phyloP scores from a whole-genome alignment of 176 grass and related monocot species.

The Zoysia pacifica region DNA sequence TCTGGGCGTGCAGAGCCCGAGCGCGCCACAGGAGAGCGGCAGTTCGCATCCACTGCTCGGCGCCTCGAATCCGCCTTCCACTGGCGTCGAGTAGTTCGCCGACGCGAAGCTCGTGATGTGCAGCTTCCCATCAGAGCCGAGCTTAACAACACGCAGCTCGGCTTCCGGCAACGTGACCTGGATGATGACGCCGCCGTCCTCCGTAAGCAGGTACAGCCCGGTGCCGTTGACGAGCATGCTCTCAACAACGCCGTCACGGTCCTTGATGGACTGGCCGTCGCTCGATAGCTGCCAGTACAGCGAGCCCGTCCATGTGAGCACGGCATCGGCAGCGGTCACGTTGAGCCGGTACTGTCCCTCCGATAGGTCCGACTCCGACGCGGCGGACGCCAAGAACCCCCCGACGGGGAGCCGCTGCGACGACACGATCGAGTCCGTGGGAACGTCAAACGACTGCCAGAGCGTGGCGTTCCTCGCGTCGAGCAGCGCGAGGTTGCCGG shows the following conservation, averaged over 20 bases:
- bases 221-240: conserved; percentile 55
- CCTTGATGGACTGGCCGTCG: conserved; percentile 49
- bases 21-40: conserved; percentile 63
- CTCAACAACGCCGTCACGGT: conserved; percentile 45
- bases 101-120: conserved; percentile 47
- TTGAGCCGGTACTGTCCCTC: conserved; percentile 56
- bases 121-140: conserved; percentile 48
- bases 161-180: conserved; percentile 33
- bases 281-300: conserved; percentile 60
- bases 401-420: conserved; percentile 47
- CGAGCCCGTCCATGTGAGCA: conserved; percentile 53
- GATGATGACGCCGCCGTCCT: conserved; percentile 40
- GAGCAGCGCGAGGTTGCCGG: conserved; percentile 58
- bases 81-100: conserved; percentile 49
- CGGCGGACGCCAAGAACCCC: conserved; percentile 40
- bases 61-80: conserved; percentile 39
- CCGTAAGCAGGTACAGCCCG: conserved; percentile 52
- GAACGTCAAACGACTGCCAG: conserved; percentile 68
- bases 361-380: conserved; percentile 40
- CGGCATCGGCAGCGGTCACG: conserved; percentile 38
- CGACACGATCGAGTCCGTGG: conserved; percentile 59
- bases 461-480: conserved; percentile 56
- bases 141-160: conserved; percentile 45
- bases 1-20: conserved; percentile 56
- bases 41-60: conserved; percentile 51